Evolutionary conservation across 2,329 filamentous ascomycete genomes (phyloP).

Genomic region (Sporothrix pseudoabietina): DNA sequence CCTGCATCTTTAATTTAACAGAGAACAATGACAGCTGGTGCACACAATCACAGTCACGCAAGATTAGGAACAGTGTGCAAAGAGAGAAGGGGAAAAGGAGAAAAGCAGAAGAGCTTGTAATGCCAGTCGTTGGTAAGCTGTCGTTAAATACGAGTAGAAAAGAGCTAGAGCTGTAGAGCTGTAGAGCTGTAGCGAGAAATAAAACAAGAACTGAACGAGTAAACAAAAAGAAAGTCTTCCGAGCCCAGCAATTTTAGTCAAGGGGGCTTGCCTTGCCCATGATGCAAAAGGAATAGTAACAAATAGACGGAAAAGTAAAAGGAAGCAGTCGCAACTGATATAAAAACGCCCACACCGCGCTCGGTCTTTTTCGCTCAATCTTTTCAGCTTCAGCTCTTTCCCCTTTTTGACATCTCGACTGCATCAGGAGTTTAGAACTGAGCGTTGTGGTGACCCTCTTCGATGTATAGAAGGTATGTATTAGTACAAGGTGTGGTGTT

Average conservation of each 20-base stretch:
- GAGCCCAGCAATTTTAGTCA: slow-evolving; percentile 11
- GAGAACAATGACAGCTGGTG: too few relatives aligned
- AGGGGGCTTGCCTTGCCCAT: neutral
- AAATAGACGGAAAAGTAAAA: neutral
- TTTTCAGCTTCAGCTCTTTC: neutral
- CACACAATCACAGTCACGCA: neutral
- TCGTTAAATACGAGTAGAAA: slow-evolving; percentile 10
- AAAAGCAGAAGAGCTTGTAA: neutral
- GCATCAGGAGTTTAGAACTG: neutral
- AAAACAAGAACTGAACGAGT: too few relatives aligned
- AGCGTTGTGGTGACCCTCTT: neutral
- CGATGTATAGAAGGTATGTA: neutral
- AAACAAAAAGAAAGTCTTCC: slow-evolving; percentile 10
- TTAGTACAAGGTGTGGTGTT: slow-evolving; percentile 15
- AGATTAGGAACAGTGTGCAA: neutral
- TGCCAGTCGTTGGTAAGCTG: slow-evolving; percentile 2
- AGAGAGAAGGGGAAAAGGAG: neutral
- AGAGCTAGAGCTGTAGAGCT: neutral
- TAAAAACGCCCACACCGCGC: slow-evolving; percentile 8
- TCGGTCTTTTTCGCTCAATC: neutral
- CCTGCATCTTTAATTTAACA: too few relatives aligned
- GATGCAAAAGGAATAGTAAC: neutral
- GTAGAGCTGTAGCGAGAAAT: neutral
- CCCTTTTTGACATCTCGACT: neutral
- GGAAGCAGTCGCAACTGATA: neutral